These are phyloP conservation scores for Nasturtium officinale DNA, from an alignment of 345 rosid genomes.

Conservation along the genomic window DNA sequence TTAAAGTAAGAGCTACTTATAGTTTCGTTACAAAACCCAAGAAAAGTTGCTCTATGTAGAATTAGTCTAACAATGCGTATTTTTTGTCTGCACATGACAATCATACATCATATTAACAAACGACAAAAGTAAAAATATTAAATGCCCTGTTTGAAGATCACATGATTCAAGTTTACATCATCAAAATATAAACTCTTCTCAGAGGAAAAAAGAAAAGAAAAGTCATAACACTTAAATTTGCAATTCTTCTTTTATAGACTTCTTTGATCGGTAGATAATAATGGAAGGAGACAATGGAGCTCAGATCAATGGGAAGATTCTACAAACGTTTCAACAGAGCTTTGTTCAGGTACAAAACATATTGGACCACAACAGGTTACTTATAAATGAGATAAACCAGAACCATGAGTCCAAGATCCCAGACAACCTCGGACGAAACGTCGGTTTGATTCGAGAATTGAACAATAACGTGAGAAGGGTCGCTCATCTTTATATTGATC, in stretches of 20 bases:
- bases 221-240: not conserved
- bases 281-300: constrained; percentile 70
- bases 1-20: not conserved
- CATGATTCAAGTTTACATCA: not conserved
- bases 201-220: not conserved
- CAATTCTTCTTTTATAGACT: not conserved
- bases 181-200: not conserved
- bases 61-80: constrained; percentile 4
- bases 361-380: constrained; percentile 68
- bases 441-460: constrained; percentile 77
- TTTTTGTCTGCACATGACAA: constrained; percentile 15
- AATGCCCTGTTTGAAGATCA: not conserved
- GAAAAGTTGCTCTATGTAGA: constrained; percentile 9
- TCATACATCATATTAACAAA: constrained; percentile 8
- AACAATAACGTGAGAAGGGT: constrained; percentile 79
- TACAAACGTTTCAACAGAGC: constrained; percentile 71
- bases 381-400: constrained; percentile 77
- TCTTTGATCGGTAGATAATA: not conserved
- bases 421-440: constrained; percentile 68
- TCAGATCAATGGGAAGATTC: constrained; percentile 58
- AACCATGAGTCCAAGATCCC: constrained; percentile 79
- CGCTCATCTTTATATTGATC: constrained; percentile 70
- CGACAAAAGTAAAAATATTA: constrained; percentile 6
- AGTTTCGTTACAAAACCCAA: not conserved
- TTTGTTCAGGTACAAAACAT: constrained; percentile 73